phyloP scores from a whole-genome alignment of 2,329 filamentous ascomycete species.

The Raffaelea albimanens region DNA sequence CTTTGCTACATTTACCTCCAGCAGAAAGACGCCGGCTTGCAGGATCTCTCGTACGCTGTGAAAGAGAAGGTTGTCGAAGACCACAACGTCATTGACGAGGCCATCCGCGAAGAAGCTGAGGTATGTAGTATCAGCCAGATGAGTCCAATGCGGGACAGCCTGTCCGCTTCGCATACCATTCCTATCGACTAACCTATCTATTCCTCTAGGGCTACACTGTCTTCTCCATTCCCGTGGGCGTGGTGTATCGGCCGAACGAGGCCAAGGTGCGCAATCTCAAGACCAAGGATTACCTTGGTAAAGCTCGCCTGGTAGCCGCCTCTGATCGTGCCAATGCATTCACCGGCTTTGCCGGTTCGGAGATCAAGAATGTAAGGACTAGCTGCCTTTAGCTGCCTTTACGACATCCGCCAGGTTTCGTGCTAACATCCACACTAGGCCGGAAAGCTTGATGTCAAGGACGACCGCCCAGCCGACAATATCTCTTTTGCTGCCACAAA shows the following conservation, averaged over 20 bases:
- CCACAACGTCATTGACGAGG: constrained; percentile 96
- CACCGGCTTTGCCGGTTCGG: constrained; percentile 70
- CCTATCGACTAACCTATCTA: too few relatives aligned
- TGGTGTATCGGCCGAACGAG: constrained; percentile 90
- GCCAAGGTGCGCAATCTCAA: constrained; percentile 98
- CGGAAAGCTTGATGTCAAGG: constrained; percentile 47
- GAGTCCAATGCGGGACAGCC: too few relatives aligned
- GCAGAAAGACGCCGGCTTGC: constrained; percentile 81
- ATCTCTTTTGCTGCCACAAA: constrained; percentile 90
- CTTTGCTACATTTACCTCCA: constrained; percentile 96
- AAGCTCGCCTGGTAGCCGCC: constrained; percentile 85
- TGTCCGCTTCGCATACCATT: too few relatives aligned
- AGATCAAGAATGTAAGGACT: constrained; percentile 59
- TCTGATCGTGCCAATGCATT: constrained; percentile 73
- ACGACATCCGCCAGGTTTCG: not conserved
- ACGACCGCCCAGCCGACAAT: constrained; percentile 74
- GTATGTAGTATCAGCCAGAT: too few relatives aligned
- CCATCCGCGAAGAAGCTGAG: constrained; percentile 86
- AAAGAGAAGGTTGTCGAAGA: constrained; percentile 96
- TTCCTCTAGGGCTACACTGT: constrained; percentile 77
- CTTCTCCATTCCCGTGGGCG: constrained; percentile 93
- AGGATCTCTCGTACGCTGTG: constrained; percentile 80
- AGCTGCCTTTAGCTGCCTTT: not conserved
- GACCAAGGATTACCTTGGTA: constrained; percentile 94
- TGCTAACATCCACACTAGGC: constrained; percentile 26